These are phyloP conservation scores for Colletotrichum chlorophyti DNA, from an alignment of 2,329 filamentous ascomycete species.

Conservation along the genomic window DNA sequence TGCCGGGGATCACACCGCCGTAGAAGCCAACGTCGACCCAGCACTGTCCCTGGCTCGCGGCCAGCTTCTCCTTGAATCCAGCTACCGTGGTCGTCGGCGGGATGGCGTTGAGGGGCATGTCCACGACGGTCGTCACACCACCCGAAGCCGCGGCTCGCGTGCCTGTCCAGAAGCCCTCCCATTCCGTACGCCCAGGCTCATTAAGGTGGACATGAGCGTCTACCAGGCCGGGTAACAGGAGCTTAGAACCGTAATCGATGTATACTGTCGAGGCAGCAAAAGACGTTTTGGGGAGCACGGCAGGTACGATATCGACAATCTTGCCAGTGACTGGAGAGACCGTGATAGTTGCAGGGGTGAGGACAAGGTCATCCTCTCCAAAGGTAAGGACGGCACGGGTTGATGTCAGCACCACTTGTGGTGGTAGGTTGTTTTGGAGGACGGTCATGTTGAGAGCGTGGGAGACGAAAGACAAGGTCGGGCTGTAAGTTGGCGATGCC, in stretches of 20 bases:
- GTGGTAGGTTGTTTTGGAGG: constrained; percentile 36
- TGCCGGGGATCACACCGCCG: constrained; percentile 91
- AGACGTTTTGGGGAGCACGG: constrained; percentile 74
- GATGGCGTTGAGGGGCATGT: constrained; percentile 98
- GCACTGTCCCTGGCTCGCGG: constrained; percentile 84
- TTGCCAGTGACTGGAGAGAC: constrained; percentile 83
- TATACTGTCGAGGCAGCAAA: constrained; percentile 80
- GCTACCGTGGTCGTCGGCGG: constrained; percentile 91
- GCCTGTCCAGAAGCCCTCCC: constrained; percentile 97
- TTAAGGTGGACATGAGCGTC: constrained; percentile 98
- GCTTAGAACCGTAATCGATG: constrained; percentile 81
- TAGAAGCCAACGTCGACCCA: constrained; percentile 99
- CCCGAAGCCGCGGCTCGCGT: constrained; percentile 93
- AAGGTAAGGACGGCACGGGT: constrained; percentile 82
- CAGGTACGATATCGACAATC: constrained; percentile 77
- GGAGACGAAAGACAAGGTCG: constrained; percentile 1
- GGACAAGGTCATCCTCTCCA: constrained; percentile 62
- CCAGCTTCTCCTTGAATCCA: constrained; percentile 84
- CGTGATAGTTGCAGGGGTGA: constrained; percentile 84
- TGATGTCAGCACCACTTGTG: constrained; percentile 80
- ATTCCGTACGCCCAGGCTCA: constrained; percentile 95
- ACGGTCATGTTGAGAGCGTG: constrained; percentile 38
- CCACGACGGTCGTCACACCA: constrained; percentile 94
- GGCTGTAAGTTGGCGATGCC: constrained; percentile 1
- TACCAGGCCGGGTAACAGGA: constrained; percentile 89